These are phyloP conservation scores for Allantophomopsis lycopodina DNA, from an alignment of 2,329 filamentous ascomycete species.

Conservation along the genomic window DNA sequence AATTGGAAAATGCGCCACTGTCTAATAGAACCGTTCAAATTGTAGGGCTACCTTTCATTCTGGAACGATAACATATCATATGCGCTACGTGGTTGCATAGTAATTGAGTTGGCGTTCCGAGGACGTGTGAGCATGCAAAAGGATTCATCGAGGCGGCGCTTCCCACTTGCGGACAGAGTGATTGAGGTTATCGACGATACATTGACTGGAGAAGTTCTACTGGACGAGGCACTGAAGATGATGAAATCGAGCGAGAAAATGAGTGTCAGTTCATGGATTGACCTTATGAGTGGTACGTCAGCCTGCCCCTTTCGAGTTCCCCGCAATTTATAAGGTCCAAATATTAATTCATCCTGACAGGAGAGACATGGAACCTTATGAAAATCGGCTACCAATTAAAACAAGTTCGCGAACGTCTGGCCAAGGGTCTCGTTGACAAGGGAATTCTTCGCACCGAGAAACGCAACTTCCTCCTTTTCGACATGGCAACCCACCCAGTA, in stretches of 20 bases:
- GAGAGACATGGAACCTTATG: conserved; percentile 99
- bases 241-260: conserved; percentile 99
- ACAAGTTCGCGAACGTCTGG: conserved; percentile 93
- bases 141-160: conserved; percentile 80
- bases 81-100: conserved; percentile 91
- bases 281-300: conserved; percentile 80
- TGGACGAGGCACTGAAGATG: conserved; percentile 98
- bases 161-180: conserved; percentile 80
- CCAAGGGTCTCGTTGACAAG: conserved; percentile 96
- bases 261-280: conserved; percentile 98
- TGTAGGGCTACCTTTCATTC: conserved; percentile 90
- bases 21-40: conserved; percentile 3
- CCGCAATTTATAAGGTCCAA: too few species aligned
- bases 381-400: conserved; percentile 99
- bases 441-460: conserved; percentile 97
- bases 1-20: conserved; percentile 1
- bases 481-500: conserved; percentile 98
- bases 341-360: conserved; percentile 30
- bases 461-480: conserved; percentile 97
- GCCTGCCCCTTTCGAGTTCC: not conserved
- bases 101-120: conserved; percentile 91
- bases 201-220: conserved; percentile 86
- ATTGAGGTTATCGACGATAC: conserved; percentile 98
- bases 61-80: conserved; percentile 99
- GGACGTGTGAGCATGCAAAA: conserved; percentile 98